Evolutionary conservation across 768 basidiomycete species (phyloP).

Genomic region (Russula foetens): DNA sequence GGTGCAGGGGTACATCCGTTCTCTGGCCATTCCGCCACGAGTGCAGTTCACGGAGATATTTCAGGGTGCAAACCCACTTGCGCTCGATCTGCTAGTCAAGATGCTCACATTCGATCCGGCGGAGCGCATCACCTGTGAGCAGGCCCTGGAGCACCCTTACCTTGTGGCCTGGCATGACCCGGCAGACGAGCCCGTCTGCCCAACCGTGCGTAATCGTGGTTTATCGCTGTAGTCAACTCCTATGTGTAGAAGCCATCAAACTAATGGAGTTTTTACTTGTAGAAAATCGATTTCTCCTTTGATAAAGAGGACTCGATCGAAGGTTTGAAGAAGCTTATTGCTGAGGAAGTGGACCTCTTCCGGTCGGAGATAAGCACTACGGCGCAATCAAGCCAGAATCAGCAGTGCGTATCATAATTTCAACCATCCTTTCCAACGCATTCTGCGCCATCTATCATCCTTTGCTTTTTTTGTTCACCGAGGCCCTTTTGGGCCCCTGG

Average conservation of each 20-base stretch:
- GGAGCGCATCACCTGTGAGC: constrained; percentile 91
- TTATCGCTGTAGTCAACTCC: neutral
- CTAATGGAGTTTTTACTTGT: neutral
- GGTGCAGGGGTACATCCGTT: constrained; percentile 98
- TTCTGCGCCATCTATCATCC: neutral
- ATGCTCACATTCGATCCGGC: constrained; percentile 96
- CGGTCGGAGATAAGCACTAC: constrained; percentile 77
- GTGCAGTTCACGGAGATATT: constrained; percentile 89
- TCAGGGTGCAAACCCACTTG: constrained; percentile 88
- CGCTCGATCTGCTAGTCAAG: constrained; percentile 86
- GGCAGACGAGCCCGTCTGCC: constrained; percentile 84
- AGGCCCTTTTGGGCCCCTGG: neutral
- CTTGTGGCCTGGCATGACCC: constrained; percentile 97
- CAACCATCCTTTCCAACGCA: neutral
- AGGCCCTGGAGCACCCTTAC: constrained; percentile 93
- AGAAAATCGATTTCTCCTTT: constrained; percentile 95
- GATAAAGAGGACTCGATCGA: constrained; percentile 96
- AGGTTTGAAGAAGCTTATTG: constrained; percentile 93
- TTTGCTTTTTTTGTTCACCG: neutral
- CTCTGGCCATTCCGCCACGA: constrained; percentile 92
- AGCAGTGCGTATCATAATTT: constrained; percentile 49
- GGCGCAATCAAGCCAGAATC: constrained; percentile 65
- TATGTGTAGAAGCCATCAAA: no score
- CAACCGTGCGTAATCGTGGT: constrained; percentile 41
- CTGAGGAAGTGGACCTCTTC: constrained; percentile 87